Percentiles rank a stretch among this genome's conserved stretches.
Conservation (phyloP, 441 rosid genomes). For the Capsella rubella region DNA sequence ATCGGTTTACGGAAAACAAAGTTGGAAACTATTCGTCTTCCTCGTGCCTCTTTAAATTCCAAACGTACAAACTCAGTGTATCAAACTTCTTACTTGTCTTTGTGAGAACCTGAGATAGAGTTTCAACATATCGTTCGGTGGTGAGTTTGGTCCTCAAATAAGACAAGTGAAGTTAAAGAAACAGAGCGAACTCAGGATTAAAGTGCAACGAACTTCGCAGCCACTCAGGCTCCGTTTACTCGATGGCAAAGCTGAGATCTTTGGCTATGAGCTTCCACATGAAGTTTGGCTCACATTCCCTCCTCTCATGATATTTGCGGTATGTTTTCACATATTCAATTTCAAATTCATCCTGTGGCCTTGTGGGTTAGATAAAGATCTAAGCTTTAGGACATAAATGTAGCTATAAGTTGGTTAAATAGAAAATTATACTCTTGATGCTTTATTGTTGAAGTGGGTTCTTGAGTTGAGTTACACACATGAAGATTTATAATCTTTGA, state of each 20-base stretch:
- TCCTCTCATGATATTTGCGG: conserved; percentile 74
- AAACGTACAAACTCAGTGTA: not conserved
- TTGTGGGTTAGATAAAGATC: not conserved
- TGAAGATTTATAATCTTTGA: no score
- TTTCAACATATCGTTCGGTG: not conserved
- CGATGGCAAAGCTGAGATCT: conserved; percentile 78
- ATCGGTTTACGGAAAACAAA: not conserved
- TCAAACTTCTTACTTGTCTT: conserved; percentile 10
- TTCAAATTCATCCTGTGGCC: not conserved
- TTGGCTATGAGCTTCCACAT: conserved; percentile 75
- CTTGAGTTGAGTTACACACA: not conserved
- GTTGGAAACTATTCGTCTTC: conserved; percentile 11
- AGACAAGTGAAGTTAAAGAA: conserved; percentile 69
- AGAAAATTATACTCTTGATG: not conserved
- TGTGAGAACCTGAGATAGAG: not conserved
- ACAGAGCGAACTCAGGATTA: conserved; percentile 74
- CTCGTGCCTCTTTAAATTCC: not conserved
- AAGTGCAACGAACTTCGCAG: conserved; percentile 48
- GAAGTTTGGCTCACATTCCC: conserved; percentile 80
- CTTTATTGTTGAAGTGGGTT: not conserved
- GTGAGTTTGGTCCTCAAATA: conserved; percentile 27
- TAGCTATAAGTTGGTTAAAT: no score
- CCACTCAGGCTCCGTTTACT: conserved; percentile 71
- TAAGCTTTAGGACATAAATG: not conserved
- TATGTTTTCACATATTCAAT: conserved; percentile 34